These are phyloP conservation scores for Aphanomyces invadans DNA, from an alignment of 352 stramenopile species.

Conservation along the genomic window DNA sequence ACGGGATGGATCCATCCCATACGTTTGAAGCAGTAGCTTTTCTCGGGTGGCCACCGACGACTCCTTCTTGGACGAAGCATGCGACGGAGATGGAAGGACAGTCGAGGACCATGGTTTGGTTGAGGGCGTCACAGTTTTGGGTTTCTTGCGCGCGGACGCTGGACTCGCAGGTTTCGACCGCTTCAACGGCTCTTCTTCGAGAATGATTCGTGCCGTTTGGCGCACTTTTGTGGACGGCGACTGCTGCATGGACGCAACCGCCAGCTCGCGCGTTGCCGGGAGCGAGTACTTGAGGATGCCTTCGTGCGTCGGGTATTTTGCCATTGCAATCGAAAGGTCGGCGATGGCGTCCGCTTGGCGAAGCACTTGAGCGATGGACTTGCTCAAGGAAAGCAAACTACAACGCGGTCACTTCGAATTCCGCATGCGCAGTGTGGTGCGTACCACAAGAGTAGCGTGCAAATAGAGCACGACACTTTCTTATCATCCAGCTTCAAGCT, in stretches of 20 bases:
- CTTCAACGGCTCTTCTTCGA: constrained; percentile 39
- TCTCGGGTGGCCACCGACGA: neutral
- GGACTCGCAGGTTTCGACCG: constrained; percentile 7
- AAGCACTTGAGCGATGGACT: constrained; percentile 32
- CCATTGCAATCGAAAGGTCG: constrained; percentile 62
- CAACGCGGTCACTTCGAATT: too few relatives aligned
- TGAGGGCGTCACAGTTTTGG: too few relatives aligned
- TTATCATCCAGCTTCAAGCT: constrained; percentile 55
- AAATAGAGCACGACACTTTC: constrained; percentile 62
- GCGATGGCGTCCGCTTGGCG: constrained; percentile 47
- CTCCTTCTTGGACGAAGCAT: neutral
- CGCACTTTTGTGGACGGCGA: constrained; percentile 53
- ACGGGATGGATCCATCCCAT: constrained; percentile 7
- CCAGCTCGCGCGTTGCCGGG: constrained; percentile 46
- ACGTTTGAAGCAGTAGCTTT: constrained; percentile 18
- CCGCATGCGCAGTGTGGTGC: neutral
- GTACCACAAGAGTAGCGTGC: constrained; percentile 55
- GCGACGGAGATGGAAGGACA: neutral
- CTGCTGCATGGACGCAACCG: constrained; percentile 44
- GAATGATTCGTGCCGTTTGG: constrained; percentile 55
- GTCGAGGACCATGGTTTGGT: neutral
- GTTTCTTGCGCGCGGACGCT: neutral
- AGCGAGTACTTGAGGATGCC: constrained; percentile 63
- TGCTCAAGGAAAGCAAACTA: constrained; percentile 24
- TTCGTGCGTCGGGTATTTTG: constrained; percentile 63